Evolutionary conservation across 148 eudicot species (phyloP).

Genomic region (Talinum fruticosum): DNA sequence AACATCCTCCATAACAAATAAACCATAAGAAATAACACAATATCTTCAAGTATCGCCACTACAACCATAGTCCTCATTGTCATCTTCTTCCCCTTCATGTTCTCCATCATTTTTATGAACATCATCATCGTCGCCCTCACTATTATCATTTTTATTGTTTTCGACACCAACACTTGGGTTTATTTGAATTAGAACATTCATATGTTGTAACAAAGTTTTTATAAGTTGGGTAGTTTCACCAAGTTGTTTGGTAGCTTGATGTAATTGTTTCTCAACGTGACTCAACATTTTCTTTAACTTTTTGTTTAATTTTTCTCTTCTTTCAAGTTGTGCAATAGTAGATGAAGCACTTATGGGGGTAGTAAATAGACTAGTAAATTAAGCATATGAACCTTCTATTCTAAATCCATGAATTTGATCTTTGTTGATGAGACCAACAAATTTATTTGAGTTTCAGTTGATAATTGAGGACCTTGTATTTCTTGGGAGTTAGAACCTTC

Average conservation of each 20-base stretch:
- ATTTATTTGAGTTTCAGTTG: neutral
- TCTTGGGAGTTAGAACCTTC: neutral
- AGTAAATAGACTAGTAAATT: neutral
- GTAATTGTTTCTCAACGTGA: too few relatives aligned
- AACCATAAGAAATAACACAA: neutral
- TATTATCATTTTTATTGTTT: neutral
- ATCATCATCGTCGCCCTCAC: neutral
- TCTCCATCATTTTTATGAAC: neutral
- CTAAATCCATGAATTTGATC: neutral
- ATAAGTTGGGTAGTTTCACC: neutral
- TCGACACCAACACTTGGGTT: neutral
- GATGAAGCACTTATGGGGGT: neutral
- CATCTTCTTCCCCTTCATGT: neutral
- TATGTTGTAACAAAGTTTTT: neutral
- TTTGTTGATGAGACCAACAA: neutral
- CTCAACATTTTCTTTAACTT: neutral
- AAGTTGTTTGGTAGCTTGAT: neutral
- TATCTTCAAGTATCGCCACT: neutral
- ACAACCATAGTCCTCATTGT: neutral
- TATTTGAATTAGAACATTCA: neutral
- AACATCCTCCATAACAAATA: neutral
- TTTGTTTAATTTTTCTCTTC: neutral
- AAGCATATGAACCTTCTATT: neutral
- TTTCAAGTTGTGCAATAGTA: neutral
- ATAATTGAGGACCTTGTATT: neutral